phyloP scores from a whole-genome alignment of 2,329 filamentous ascomycete genomes.

The Penicillium hesseltinei region DNA sequence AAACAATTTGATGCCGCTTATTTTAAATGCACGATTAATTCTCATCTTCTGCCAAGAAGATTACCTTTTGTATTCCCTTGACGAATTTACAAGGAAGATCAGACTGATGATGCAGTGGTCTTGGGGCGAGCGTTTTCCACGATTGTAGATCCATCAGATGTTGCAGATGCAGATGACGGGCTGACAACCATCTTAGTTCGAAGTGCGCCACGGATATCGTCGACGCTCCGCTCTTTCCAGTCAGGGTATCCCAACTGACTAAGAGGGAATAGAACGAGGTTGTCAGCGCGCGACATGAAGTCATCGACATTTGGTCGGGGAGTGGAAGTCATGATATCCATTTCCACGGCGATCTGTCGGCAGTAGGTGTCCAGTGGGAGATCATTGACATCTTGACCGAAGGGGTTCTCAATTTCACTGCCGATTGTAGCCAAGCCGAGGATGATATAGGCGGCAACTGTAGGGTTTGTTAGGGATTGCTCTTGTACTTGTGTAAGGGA shows the following conservation, averaged over 20 bases:
- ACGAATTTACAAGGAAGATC: not conserved
- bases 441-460: conserved; percentile 73
- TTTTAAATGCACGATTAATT: conserved; percentile 9
- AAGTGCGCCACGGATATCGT: conserved; percentile 47
- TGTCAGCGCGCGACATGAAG: conserved; percentile 44
- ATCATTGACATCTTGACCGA: conserved; percentile 81
- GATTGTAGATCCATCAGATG: conserved; percentile 26
- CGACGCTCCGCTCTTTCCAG: conserved; percentile 51
- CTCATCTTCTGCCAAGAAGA: conserved; percentile 13
- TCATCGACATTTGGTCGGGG: conserved; percentile 52
- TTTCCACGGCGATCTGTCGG: conserved; percentile 68
- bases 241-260: conserved; percentile 47
- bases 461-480: not conserved
- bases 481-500: not conserved
- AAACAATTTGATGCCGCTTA: conserved; percentile 17
- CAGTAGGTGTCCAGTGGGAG: conserved; percentile 74
- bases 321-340: conserved; percentile 68
- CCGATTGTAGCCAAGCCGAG: conserved; percentile 74
- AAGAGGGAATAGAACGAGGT: conserved; percentile 39
- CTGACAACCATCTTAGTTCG: conserved; percentile 35
- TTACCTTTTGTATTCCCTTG: conserved; percentile 14
- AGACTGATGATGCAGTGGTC: conserved; percentile 8
- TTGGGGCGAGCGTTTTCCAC: conserved; percentile 15
- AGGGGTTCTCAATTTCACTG: conserved; percentile 80
- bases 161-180: conserved; percentile 12